Evolutionary conservation across 2,329 filamentous ascomycete genomes (phyloP).

Genomic region (Immersiporthe knoxdaviesiana): DNA sequence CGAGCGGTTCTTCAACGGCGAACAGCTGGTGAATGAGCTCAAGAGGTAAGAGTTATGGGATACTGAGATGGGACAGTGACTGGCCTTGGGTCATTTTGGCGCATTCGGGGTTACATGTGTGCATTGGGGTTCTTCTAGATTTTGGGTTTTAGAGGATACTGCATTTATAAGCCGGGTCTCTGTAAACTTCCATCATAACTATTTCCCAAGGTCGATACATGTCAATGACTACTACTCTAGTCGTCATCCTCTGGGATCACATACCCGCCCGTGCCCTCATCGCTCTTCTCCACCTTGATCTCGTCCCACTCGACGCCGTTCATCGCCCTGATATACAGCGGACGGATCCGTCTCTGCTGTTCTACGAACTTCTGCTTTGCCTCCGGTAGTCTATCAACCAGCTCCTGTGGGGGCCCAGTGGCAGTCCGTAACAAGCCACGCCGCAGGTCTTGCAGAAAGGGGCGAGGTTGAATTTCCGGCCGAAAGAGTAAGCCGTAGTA

Average conservation of each 20-base stretch:
- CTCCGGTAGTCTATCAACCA: conserved; percentile 36
- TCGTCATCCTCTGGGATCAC: conserved; percentile 14
- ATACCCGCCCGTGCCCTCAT: conserved; percentile 38
- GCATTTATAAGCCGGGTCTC: too few relatives aligned
- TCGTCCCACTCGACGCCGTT: conserved; percentile 24
- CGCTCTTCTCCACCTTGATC: conserved; percentile 31
- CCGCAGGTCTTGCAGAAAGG: conserved; percentile 39
- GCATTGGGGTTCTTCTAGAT: not conserved
- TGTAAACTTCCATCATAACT: not conserved
- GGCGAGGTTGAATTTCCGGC: conserved; percentile 33
- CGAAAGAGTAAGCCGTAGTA: conserved; percentile 35
- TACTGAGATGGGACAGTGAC: too few relatives aligned
- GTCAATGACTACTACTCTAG: not conserved
- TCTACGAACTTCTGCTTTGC: conserved; percentile 34
- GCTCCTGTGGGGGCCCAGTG: conserved; percentile 38
- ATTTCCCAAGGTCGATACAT: not conserved
- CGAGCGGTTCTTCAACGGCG: conserved; percentile 34
- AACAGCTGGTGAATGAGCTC: conserved; percentile 35
- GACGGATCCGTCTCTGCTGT: conserved; percentile 20
- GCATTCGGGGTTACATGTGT: not conserved
- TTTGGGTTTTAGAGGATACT: not conserved
- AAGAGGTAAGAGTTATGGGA: conserved; percentile 12
- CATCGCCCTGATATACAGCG: conserved; percentile 25
- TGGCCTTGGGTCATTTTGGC: not conserved
- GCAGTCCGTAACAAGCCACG: conserved; percentile 35